Conservation (phyloP, 2,329 filamentous ascomycete genomes). For the Coccinonectria pachysandricola region DNA sequence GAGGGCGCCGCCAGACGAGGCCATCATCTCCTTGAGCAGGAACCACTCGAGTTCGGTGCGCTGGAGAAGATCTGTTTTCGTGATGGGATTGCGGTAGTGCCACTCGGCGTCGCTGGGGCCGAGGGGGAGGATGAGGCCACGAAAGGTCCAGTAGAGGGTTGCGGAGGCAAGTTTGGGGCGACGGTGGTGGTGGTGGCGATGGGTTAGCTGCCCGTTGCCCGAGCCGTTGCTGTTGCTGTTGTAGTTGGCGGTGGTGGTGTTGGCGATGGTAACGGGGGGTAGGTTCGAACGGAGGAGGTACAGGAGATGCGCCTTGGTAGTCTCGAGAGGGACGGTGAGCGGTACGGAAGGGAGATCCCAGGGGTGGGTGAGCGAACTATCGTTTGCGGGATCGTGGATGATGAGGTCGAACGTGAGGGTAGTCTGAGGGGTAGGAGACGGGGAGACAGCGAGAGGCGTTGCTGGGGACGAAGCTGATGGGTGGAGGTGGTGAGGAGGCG, state of each 20-base stretch:
- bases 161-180: slow-evolving; percentile 13
- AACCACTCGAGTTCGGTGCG: slow-evolving; percentile 18
- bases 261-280: slow-evolving; percentile 3
- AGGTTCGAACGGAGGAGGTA: slow-evolving; percentile 12
- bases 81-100: slow-evolving; percentile 17
- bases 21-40: slow-evolving; percentile 19
- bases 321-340: slow-evolving; percentile 9
- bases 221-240: slow-evolving; percentile 2
- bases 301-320: slow-evolving; percentile 17
- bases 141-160: slow-evolving; percentile 16
- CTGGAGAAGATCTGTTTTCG: slow-evolving; percentile 15
- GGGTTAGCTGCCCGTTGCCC: slow-evolving; percentile 1
- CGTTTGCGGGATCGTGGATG: slow-evolving; percentile 11
- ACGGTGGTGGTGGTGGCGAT: slow-evolving; percentile 1
- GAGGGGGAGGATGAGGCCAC: slow-evolving; percentile 14
- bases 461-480: slow-evolving; percentile 1
- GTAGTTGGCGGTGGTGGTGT: slow-evolving; percentile 1
- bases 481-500: slow-evolving; percentile 5
- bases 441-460: slow-evolving; percentile 1
- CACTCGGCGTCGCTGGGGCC: slow-evolving; percentile 13
- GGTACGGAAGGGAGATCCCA: slow-evolving; percentile 14
- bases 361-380: slow-evolving; percentile 15
- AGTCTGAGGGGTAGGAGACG: background rate
- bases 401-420: slow-evolving; percentile 12
- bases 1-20: slow-evolving; percentile 12